phyloP scores from a whole-genome alignment of 2,329 filamentous ascomycete species.

The Xylaria sp. region DNA sequence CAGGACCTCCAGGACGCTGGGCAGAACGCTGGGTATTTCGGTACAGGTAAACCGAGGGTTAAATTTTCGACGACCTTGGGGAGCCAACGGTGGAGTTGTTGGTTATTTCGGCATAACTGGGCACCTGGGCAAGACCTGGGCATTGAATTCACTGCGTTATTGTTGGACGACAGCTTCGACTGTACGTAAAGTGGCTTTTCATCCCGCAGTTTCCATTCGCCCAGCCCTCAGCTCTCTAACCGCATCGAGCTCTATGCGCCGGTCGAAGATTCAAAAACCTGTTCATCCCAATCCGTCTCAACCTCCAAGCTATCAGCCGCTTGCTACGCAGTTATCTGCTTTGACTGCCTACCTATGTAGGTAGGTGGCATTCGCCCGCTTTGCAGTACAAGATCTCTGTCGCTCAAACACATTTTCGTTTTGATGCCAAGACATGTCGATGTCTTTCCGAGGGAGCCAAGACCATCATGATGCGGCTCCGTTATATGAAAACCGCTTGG shows the following conservation, averaged over 20 bases:
- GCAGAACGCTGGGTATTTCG: conserved; percentile 1
- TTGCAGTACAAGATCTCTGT: conserved; percentile 4
- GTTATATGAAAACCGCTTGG: conserved; percentile 40
- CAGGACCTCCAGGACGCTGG: too few relatives aligned
- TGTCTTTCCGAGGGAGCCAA: conserved; percentile 38
- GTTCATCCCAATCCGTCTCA: conserved; percentile 15
- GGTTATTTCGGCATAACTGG: conserved; percentile 20
- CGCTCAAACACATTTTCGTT: not conserved
- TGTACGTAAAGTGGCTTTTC: conserved; percentile 15
- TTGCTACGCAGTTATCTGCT: conserved; percentile 19
- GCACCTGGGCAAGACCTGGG: conserved; percentile 9
- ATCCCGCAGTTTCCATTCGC: conserved; percentile 21
- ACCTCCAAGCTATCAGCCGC: conserved; percentile 21
- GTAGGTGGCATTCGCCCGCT: conserved; percentile 28
- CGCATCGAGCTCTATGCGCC: conserved; percentile 21
- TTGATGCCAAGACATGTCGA: conserved; percentile 40
- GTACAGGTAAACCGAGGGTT: conserved; percentile 29
- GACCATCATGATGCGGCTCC: conserved; percentile 35
- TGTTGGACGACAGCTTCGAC: conserved; percentile 13
- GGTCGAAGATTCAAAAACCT: conserved; percentile 12
- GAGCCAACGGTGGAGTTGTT: conserved; percentile 23
- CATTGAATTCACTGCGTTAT: conserved; percentile 18
- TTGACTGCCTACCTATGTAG: conserved; percentile 25
- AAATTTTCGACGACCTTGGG: conserved; percentile 11
- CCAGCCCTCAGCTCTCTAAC: conserved; percentile 33